Evolutionary conservation across 306 rosid species (phyloP), one percentile per base, ranked within the genome.

Genomic region (Cucurbita ficifolia): DNA sequence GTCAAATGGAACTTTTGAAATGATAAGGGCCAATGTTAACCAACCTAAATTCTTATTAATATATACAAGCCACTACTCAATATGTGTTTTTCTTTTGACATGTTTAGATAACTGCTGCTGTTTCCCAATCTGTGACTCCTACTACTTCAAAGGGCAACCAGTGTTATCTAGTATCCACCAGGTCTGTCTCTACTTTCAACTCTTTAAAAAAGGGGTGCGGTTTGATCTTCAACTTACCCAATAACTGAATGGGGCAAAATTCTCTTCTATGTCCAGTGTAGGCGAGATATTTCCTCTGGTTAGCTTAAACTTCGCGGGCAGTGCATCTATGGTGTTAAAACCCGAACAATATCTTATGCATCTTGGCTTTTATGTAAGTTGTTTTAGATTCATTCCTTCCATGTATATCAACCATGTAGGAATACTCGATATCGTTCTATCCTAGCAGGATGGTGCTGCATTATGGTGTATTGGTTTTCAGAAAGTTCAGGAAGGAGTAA

Each of bases 391-490:
- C 63, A 29, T 22, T 50, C 38, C 49, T 73, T 76, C 68, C 45
- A 48, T 73, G 39, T 40, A 5, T 13, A 14, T 2, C 7, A 7
- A 14, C n/a, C 12, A 5, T 39, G 16, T 64, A 3, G 5, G 10
- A 48, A 64, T 67, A 19, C 45, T 18, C 24, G 73, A 67, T 45
- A 21, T 45, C 0, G 17, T 39, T 42, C 33, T 68, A 35, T 80
- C 77, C 48, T 58, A 73, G 77, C 80, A 93, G 96, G 94, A 82
- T 42, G 87, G 87, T 74, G 91, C 88, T 70, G 76, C 90, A 70
- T 53, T 81, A 87, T 90, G 94, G 98, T 93, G 98, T 80, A 80
- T 90, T 5, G 97, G 98, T 67, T 87, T 93, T 83, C 88, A 83
- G 87, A 93, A 84, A 78, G 80, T 74, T 57, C 94, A 83, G 79